Base-by-base conservation (phyloP, 352 stramenopile genomes). In the Saprolegnia diclina region DNA sequence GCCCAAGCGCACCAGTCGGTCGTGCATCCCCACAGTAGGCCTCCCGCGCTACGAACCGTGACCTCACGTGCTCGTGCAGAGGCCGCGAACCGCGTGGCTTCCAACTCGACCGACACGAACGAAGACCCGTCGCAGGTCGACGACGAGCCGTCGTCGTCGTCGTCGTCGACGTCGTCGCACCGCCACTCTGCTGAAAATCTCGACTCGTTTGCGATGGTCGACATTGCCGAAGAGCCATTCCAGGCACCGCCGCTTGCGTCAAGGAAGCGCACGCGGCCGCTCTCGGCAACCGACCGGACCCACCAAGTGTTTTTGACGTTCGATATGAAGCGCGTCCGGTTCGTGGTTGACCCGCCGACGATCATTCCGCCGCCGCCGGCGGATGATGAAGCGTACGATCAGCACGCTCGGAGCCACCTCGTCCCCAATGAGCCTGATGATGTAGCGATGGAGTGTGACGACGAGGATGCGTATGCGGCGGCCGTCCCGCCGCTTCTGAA, bases 1-100 rank as follows among this genome's bases (percentile, higher is more conserved):
- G 67, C 73, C 26, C 81, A 82, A 18, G n/a, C 18, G 6, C n/a
- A 52, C 40, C 35, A n/a, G 64, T 22, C 56, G 24, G 13, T 19
- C 3, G 35, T 59, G 52, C 35, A 40, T 26, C 52, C 24, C 35
- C 42, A 48, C 42, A 14, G 42, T 48, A 48, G 42, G 42, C 42
- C 42, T n/a, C 42, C 42, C 13, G 13, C 42, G 11, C 18, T 48
- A 7, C 13, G 52, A 19, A 59, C 52, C 52, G 52, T 59, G 52
- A 59, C 52, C 35, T 59, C 24, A 59, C n/a, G 11, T 59, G 11
- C 35, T 59, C 35, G 52, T 59, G 62, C 19, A 61, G 18, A 52
- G 46, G 37, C 44, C 21, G 48, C 63, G 53, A 69, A 59, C 29
- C 63, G 63, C 16, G 54, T 69, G 46, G 63, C 63, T 16, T 69